phyloP scores from a whole-genome alignment of 805 yeast species.

The Schwanniomyces vanrijiae region DNA sequence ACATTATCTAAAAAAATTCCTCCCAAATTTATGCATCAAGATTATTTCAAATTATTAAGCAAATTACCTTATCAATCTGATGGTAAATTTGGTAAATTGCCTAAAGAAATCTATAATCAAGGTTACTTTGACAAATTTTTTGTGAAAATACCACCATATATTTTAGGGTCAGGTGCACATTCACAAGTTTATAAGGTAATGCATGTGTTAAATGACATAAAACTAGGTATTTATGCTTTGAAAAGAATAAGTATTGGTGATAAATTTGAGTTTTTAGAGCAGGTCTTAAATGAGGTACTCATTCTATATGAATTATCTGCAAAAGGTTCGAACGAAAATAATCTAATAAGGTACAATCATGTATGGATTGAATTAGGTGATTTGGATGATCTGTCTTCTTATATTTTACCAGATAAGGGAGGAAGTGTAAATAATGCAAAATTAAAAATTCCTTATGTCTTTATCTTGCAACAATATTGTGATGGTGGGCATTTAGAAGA shows the following conservation, averaged over 20 bases:
- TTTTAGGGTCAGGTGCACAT: conserved; percentile 79
- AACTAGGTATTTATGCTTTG: conserved; percentile 78
- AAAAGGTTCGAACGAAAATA: conserved; percentile 44
- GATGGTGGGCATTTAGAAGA: conserved; percentile 86
- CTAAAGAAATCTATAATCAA: conserved; percentile 66
- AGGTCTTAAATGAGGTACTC: conserved; percentile 75
- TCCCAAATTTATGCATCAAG: conserved; percentile 30
- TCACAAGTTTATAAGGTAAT: conserved; percentile 85
- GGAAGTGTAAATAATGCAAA: conserved; percentile 8
- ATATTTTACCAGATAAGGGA: conserved; percentile 15
- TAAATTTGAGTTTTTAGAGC: conserved; percentile 63
- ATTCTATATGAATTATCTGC: conserved; percentile 57
- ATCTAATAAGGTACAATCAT: conserved; percentile 82
- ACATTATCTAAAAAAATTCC: conserved; percentile 4
- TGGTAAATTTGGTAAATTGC: conserved; percentile 26
- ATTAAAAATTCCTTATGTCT: conserved; percentile 62
- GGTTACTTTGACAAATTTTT: conserved; percentile 81
- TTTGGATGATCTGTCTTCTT: conserved; percentile 48
- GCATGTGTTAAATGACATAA: conserved; percentile 69
- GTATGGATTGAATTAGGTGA: conserved; percentile 80
- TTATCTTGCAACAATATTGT: conserved; percentile 82
- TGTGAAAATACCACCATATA: conserved; percentile 47
- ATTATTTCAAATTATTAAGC: conserved; percentile 36
- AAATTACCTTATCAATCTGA: conserved; percentile 18
- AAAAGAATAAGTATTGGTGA: conserved; percentile 85